Base-by-base conservation (phyloP, 495 filamentous ascomycete species). In the Acidiella bohemica region DNA sequence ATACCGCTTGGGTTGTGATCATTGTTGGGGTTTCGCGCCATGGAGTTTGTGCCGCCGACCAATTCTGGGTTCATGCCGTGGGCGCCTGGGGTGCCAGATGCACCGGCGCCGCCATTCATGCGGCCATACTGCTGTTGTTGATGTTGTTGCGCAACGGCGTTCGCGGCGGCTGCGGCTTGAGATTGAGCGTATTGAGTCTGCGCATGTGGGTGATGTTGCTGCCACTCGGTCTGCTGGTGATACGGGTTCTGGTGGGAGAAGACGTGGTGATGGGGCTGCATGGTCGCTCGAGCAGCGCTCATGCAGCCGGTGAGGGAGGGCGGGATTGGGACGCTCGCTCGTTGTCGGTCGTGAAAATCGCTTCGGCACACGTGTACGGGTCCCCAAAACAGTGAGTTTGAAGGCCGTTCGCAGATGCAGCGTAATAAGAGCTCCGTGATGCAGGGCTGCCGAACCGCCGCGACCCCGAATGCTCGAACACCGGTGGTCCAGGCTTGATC, bases 181-280 rank as follows among this genome's bases (percentile, higher is more conserved):
- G 68, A 68, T 49, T 74, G 73, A 37, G 68, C 70, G 40, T 44
- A 49, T 26, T 68, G 67, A 32, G 53, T 41, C 43, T 69, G 66
- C 48, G 66, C 59, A 45, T 73, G 73, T 55, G 83, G 80, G 20
- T 58, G 35, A 36, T 44, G 50, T 25, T 48, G 44, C 34, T 49
- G 50, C 45, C 81, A 84, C 54, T 88, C 81, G 56, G 73, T 36
- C 37, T 42, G 43, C 28, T 41, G 79, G 34, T 80, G 80, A 36
- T 80, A 87, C 53, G 86, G 81, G 58, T 87, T 81, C 60, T 92
- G 84, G 60, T 82, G 77, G 23, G 75, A 73, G 58, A 77, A 80
- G 45, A 80, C 64, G 68, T 80, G 73, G 41, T 49, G 40, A 17
- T 37, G 34, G 22, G 36, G n/a, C 28, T 43, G 40, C 44, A 46